These are phyloP conservation scores for Copromyces sp. DNA, from an alignment of 495 filamentous ascomycete genomes.

Conservation along the genomic window DNA sequence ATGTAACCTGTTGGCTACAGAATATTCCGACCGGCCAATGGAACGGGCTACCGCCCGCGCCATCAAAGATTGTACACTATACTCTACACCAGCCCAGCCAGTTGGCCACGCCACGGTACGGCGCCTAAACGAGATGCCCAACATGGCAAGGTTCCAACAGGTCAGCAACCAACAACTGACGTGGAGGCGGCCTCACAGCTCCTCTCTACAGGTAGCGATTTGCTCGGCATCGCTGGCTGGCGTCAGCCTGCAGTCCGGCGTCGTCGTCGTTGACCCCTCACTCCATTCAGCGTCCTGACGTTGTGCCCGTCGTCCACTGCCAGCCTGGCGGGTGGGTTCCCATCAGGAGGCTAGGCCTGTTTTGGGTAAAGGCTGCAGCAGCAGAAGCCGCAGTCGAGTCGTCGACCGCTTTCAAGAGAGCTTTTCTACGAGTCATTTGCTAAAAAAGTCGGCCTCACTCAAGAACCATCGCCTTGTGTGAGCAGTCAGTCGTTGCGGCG, in stretches of 20 bases:
- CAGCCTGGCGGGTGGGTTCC: neutral
- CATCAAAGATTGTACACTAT: neutral
- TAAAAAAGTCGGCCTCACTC: neutral
- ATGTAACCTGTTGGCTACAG: neutral
- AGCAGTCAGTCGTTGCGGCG: neutral
- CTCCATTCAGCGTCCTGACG: neutral
- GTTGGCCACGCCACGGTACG: neutral
- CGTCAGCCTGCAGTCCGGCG: too few relatives aligned
- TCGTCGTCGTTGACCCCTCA: too few relatives aligned
- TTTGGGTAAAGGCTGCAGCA: neutral
- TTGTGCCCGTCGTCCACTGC: neutral
- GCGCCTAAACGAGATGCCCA: neutral
- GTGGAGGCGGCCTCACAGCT: neutral
- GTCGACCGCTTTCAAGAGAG: neutral
- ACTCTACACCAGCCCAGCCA: too few relatives aligned
- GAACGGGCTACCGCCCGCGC: neutral
- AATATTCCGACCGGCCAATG: neutral
- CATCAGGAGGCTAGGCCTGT: neutral
- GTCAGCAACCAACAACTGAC: neutral
- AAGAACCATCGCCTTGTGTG: neutral
- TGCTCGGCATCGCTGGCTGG: neutral
- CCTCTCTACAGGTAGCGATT: neutral
- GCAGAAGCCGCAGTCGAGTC: neutral
- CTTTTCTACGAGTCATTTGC: neutral
- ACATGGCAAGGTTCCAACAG: neutral